Percentiles rank a stretch among this genome's conserved stretches.
These are phyloP conservation scores for Tetrapisispora namnaoensis DNA, from an alignment of 805 yeast species.

Conservation along the genomic window DNA sequence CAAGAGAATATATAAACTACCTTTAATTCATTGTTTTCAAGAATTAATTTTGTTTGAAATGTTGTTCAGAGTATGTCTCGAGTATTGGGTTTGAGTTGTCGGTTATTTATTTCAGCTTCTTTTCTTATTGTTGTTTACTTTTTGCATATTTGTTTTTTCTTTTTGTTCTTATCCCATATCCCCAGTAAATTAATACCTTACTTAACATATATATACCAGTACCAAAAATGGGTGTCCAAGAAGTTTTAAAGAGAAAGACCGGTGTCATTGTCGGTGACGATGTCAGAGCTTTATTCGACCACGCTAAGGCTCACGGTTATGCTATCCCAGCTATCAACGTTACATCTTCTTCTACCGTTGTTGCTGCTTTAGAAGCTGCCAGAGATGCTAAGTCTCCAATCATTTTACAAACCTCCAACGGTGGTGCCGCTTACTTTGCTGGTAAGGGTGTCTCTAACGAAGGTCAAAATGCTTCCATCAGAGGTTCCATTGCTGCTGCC, in stretches of 20 bases:
- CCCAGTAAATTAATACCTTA: slow-evolving; percentile 2
- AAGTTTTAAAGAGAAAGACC: slow-evolving; percentile 77
- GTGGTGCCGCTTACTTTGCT: slow-evolving; percentile 99
- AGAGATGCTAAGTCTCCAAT: slow-evolving; percentile 92
- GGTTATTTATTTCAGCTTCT: no score
- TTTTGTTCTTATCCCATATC: neutral
- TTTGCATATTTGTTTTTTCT: neutral
- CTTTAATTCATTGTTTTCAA: neutral
- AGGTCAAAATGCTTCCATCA: slow-evolving; percentile 89
- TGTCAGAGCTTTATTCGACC: slow-evolving; percentile 71
- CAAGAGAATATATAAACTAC: neutral
- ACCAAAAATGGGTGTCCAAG: slow-evolving; percentile 49
- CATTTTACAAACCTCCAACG: slow-evolving; percentile 93
- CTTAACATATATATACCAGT: slow-evolving; percentile 1
- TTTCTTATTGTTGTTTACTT: neutral
- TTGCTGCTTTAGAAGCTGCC: slow-evolving; percentile 96
- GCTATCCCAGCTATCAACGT: slow-evolving; percentile 99
- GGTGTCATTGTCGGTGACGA: slow-evolving; percentile 99
- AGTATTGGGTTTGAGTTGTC: no score
- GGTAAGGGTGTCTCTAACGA: slow-evolving; percentile 97
- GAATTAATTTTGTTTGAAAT: no score
- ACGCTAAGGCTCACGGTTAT: slow-evolving; percentile 86
- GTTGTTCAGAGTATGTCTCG: no score
- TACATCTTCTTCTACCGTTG: slow-evolving; percentile 93
- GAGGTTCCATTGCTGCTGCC: slow-evolving; percentile 94